Percentiles rank a stretch among this genome's conserved stretches.
These are phyloP conservation scores for Picea engelmannii DNA, from an alignment of 83 land plant species.

Conservation along the genomic window DNA sequence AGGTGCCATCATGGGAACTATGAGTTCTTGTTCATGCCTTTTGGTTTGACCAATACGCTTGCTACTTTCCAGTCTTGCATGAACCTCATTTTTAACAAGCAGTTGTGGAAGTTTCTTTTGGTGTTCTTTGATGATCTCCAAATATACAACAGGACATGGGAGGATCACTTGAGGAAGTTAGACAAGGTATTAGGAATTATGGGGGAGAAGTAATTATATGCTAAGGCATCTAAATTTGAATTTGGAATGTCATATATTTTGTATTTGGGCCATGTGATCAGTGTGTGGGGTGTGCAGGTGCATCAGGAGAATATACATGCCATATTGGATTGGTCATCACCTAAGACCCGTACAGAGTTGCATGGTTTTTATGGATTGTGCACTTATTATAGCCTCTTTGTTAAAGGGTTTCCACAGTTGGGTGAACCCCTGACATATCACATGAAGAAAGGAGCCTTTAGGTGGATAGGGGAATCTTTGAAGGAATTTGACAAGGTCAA, in stretches of 20 bases:
- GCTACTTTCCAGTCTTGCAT: not conserved
- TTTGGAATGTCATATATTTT: not conserved
- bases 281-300: not conserved
- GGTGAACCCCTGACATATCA: not conserved
- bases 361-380: not conserved
- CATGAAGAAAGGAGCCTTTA: not conserved
- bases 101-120: not conserved
- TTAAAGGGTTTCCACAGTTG: not conserved
- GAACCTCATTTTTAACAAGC: not conserved
- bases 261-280: not conserved
- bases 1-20: not conserved
- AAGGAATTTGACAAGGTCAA: not conserved
- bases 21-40: not conserved
- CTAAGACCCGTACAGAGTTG: not conserved
- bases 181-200: not conserved
- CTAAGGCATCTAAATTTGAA: not conserved
- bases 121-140: not conserved
- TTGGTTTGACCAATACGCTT: not conserved
- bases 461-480: not conserved
- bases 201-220: not conserved
- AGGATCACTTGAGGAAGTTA: not conserved
- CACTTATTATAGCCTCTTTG: not conserved
- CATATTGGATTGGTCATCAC: not conserved
- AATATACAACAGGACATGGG: not conserved
- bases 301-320: not conserved